Evolutionary conservation across 1,284 basidiomycete genomes (phyloP).

Genomic region (Ganoderma lucidum): DNA sequence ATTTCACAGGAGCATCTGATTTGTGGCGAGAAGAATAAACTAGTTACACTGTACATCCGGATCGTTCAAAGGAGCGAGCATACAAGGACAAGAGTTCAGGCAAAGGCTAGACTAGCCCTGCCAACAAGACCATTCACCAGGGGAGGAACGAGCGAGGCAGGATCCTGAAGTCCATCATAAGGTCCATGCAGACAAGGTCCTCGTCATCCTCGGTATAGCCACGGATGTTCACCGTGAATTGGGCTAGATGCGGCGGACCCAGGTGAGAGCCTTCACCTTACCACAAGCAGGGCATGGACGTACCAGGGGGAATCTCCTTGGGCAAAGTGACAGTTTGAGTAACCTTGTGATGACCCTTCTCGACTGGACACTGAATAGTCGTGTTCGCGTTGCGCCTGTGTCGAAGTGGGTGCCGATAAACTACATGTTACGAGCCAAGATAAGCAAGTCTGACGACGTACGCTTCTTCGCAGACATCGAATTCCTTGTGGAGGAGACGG

Average conservation of each 20-base stretch:
- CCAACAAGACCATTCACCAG: constrained; percentile 18
- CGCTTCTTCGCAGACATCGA: constrained; percentile 94
- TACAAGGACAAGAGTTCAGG: neutral
- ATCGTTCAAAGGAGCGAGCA: neutral
- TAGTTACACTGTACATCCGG: neutral
- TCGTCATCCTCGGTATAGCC: constrained; percentile 85
- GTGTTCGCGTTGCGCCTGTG: constrained; percentile 72
- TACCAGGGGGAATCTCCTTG: constrained; percentile 89
- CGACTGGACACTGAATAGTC: constrained; percentile 81
- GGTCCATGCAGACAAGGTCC: constrained; percentile 82
- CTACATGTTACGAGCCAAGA: constrained; percentile 3
- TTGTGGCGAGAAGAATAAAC: neutral
- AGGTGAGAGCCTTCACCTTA: neutral
- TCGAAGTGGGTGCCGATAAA: constrained; percentile 18
- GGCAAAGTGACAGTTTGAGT: constrained; percentile 85
- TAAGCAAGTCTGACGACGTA: constrained; percentile 53
- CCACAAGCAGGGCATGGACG: constrained; percentile 33
- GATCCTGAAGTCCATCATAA: constrained; percentile 75
- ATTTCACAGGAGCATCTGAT: neutral
- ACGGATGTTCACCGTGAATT: constrained; percentile 79
- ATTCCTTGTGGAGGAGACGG: constrained; percentile 82
- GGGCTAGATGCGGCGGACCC: constrained; percentile 61
- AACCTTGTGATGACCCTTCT: constrained; percentile 74
- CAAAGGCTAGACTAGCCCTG: neutral
- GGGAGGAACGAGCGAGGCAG: constrained; percentile 25